Evolutionary conservation across 805 yeast genomes (phyloP), one percentile per base, ranked within the genome.

Genomic region (Saccharomycopsis sp.): DNA sequence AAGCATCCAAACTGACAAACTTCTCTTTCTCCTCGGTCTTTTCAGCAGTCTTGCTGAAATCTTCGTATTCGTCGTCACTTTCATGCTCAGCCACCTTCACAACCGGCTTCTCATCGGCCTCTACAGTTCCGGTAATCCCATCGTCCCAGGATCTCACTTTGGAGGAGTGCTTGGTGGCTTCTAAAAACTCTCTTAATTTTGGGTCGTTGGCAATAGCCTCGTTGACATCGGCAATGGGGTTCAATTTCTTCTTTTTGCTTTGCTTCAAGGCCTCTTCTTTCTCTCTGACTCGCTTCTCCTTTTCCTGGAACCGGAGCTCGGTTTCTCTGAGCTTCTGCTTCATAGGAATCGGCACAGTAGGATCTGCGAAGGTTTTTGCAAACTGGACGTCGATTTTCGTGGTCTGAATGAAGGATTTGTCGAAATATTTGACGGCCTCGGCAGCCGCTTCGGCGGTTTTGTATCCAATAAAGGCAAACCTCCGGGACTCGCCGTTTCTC

Each of bases 401-500:
- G 1, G 97, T 91, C 66, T 89, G 94, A 58, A 94, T 83, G 69
- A 83, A 94, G 1, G 96, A 81, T 5, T 80, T 77, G 71, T 94
- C 77, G 70, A 87, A 91, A 70, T 80, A 90, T 52, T 73, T 76
- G 4, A 84, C 92, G 0, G 97, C 97, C 51, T 76, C 79, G 53
- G 78, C 81, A 0, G 99, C 98, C 65, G 88, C 96, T 12, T 73
- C 77, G 18, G 72, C 75, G n/a, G 83, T 76, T 65, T 83, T 85
- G 70, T 80, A 94, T 0, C 99, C 99, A 54, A 94, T 76, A 66
- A 94, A 94, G 4, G 97, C 98, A 76, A 94, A 94, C 64, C 95
- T 78, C 71, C 99, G 82, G 8, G 96, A 87, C 66, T 85, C 87
- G 24, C 99, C 99, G 63, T 81, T 82, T 64, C 86, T 78, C 63